These are phyloP conservation scores for Apiospora pterosperma DNA, from an alignment of 2,329 filamentous ascomycete genomes.

Conservation along the genomic window DNA sequence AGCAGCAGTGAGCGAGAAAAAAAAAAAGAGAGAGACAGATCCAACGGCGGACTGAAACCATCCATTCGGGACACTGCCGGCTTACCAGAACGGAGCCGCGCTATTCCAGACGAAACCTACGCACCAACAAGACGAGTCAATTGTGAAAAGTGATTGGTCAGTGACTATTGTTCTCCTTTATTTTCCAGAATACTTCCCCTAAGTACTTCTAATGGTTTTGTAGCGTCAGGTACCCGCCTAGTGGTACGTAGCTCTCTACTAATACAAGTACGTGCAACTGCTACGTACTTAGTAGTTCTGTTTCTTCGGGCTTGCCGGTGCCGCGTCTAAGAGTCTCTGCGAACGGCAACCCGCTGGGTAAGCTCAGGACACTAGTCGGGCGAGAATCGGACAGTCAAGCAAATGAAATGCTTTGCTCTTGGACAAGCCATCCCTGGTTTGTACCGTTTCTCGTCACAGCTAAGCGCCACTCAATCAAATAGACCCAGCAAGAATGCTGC, in stretches of 20 bases:
- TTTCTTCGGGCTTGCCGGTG: background rate
- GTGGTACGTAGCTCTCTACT: background rate
- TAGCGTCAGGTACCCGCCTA: slow-evolving; percentile 4
- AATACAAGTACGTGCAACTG: too few species aligned
- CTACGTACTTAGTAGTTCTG: too few species aligned
- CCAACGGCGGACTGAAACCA: background rate
- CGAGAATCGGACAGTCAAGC: background rate
- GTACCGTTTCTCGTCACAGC: background rate
- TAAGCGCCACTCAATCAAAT: background rate
- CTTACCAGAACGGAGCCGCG: slow-evolving; percentile 1
- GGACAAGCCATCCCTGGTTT: background rate
- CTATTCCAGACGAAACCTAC: slow-evolving; percentile 4
- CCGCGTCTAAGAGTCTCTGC: background rate
- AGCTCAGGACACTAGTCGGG: background rate
- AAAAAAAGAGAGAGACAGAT: background rate
- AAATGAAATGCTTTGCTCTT: background rate
- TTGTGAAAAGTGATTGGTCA: slow-evolving; percentile 1
- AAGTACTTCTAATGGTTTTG: too few species aligned
- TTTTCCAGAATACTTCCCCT: slow-evolving; percentile 4
- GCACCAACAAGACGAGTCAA: background rate
- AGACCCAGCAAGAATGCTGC: background rate
- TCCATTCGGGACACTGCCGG: slow-evolving; percentile 6
- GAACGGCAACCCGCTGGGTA: background rate
- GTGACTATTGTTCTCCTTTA: background rate
- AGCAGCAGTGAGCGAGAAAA: background rate